Base-by-base conservation (phyloP, 306 rosid genomes). In the Carpinus viminea region DNA sequence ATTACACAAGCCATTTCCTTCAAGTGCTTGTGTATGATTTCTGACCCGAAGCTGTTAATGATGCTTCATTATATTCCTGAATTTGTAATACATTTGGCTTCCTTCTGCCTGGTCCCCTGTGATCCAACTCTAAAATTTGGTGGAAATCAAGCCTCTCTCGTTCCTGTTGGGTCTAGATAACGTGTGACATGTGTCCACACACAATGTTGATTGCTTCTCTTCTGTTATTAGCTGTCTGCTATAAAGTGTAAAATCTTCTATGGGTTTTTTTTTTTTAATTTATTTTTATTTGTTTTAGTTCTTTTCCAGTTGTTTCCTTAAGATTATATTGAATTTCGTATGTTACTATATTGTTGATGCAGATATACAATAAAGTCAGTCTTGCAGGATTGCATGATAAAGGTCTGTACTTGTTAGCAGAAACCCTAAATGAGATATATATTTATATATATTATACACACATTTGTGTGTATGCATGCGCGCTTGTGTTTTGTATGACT, bases 311-410 rank as follows among this genome's bases (percentile, higher is more conserved):
- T 38, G 10, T 82, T 88, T 70, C 47, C 65, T 81, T 34, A 68
- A 61, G 53, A 85, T 68, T 38, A 38, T 15, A 43, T 28, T 71
- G 36, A 70, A 52, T 66, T 73, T 85, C 50, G 5, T 59, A 70
- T 79, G 64, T 73, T 84, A 38, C 26, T 34, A 65, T 82, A 34
- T 82, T 77, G 24, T 78, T 72, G 82, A 79, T 76, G 73, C 97
- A 95, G 99, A 66, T 95, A 68, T 85, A 77, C 20, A 91, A 93
- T 78, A 85, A 81, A 70, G 74, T 81, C 77, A 82, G 86, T 80
- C 92, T 95, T 76, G 98, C 97, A 11, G 99, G 99, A 78, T 75
- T 95, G 83, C 97, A 95, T 78, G 99, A 95, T 85, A 93, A 95
- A 90, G 98, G 99, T 95, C 68, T 83, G 86, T 78, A 73, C 45